A percentile compares a stretch with the other conserved stretches of the same genome.
These are phyloP conservation scores for Colletotrichum graminicola DNA, from an alignment of 2,329 filamentous ascomycete genomes.

Conservation along the genomic window DNA sequence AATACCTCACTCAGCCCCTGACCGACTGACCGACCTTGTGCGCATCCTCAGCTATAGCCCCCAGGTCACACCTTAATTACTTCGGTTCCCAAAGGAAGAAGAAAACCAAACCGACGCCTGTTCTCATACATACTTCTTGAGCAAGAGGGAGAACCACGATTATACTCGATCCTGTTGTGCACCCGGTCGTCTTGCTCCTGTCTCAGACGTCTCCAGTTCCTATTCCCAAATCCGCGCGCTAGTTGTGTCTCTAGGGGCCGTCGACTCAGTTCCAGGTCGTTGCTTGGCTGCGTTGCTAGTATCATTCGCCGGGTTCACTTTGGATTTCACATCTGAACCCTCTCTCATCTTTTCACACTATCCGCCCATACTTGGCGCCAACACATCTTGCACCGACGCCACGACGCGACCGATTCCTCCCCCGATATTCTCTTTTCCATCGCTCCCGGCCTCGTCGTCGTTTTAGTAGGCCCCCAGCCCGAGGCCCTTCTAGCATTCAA, in stretches of 20 bases:
- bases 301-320: constrained; percentile 29
- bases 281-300: constrained; percentile 36
- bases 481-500: constrained; percentile 2
- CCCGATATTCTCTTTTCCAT: constrained; percentile 5
- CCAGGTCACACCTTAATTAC: constrained; percentile 14
- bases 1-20: neutral
- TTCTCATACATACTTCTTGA: neutral
- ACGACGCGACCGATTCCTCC: constrained; percentile 15
- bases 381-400: constrained; percentile 35
- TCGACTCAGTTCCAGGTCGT: constrained; percentile 18
- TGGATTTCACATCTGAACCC: constrained; percentile 32
- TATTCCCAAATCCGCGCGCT: constrained; percentile 32
- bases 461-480: constrained; percentile 4
- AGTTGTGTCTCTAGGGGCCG: constrained; percentile 39
- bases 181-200: constrained; percentile 28
- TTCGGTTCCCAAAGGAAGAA: neutral
- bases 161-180: constrained; percentile 33
- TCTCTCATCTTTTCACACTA: constrained; percentile 9
- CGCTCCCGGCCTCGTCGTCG: constrained; percentile 15
- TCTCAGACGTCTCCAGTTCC: constrained; percentile 35
- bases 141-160: constrained; percentile 18
- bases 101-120: neutral
- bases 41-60: neutral
- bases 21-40: constrained; percentile 4
- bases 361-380: constrained; percentile 31